Evolutionary conservation across 805 yeast genomes (phyloP), one percentile per base, ranked within the genome.

Genomic region (Cyberlindnera maclurae): DNA sequence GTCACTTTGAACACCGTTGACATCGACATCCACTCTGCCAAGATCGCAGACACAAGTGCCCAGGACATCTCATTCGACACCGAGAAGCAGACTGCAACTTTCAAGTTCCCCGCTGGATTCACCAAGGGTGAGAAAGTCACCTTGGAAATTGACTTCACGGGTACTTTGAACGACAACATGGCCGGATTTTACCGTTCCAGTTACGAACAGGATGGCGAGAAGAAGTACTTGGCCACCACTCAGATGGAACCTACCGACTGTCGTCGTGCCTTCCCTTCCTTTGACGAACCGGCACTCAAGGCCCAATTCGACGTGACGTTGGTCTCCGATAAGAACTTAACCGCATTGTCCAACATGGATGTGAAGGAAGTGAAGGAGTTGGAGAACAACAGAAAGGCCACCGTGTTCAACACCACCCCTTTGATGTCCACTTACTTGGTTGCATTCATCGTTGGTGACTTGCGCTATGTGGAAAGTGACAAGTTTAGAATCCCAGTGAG

Each of bases 201-300:
- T 31, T 82, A 82, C 59, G 68, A 70, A 43, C 70, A 80, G 45
- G 20, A 45, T 15, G 83, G 86, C 16, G 67, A 69, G 42, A 77
- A 77, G 29, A 79, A 78, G 54, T 79, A 80, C 58, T 69, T 83
- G 71, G 85, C 87, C 32, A 79, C 89, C 33, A 82, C 94, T 33
- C 95, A 84, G 62, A 79, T 84, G 76, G 94, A 84, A 64, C 79
- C 94, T 17, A 81, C 90, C 15, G 93, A 84, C 56, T 85, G 90
- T 50, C 77, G 95, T 52, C 73, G 87, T 52, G 93, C 93, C 9
- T 84, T 84, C 70, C 95, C 95, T 26, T 82, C 83, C 55, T 82
- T 79, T 52, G 95, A 84, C 60, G 93, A 83, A 58, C 94, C 95
- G 16, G 76, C 83, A 40, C 70, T 81, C 43, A 84, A 84, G 64